Evolutionary conservation across 306 rosid genomes (phyloP).

Genomic region (Castanea crenata): DNA sequence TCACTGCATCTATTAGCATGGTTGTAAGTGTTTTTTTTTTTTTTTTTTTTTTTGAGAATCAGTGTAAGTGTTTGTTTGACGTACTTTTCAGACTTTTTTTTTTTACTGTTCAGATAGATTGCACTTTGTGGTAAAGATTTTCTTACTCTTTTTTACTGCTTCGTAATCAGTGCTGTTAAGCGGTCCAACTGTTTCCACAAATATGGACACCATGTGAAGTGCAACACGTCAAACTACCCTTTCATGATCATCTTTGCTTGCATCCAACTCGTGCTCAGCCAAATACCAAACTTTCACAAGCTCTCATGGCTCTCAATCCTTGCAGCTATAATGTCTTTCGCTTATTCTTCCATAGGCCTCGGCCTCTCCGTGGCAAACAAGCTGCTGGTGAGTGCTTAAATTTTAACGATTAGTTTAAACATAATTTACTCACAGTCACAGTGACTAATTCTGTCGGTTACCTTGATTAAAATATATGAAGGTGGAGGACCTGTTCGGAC

Average conservation of each 20-base stretch:
- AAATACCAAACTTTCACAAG: conserved; percentile 79
- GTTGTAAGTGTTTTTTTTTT: conserved; percentile 58
- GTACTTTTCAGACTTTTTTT: background rate
- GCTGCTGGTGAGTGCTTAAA: conserved; percentile 35
- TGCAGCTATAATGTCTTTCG: conserved; percentile 98
- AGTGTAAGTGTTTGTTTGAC: background rate
- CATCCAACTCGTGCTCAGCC: conserved; percentile 77
- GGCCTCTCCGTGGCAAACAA: conserved; percentile 85
- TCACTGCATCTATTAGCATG: conserved; percentile 93
- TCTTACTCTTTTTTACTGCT: background rate
- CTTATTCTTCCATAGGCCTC: conserved; percentile 87
- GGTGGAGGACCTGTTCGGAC: conserved; percentile 48
- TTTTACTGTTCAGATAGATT: too few relatives aligned
- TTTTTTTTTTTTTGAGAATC: too few relatives aligned
- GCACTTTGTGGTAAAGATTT: too few relatives aligned
- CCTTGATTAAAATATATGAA: conserved; percentile 14
- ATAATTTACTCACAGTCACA: too few relatives aligned
- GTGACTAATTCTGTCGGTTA: background rate
- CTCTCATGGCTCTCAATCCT: conserved; percentile 92
- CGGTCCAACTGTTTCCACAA: conserved; percentile 86
- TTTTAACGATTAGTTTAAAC: too few relatives aligned
- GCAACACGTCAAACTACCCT: conserved; percentile 58
- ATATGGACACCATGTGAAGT: conserved; percentile 62
- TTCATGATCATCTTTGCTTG: conserved; percentile 72
- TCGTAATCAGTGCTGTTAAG: conserved; percentile 68